A percentile compares a stretch with the other conserved stretches of the same genome.
Evolutionary conservation across 148 eudicot genomes (phyloP).

Genomic region (Rhododendron mucronatum): DNA sequence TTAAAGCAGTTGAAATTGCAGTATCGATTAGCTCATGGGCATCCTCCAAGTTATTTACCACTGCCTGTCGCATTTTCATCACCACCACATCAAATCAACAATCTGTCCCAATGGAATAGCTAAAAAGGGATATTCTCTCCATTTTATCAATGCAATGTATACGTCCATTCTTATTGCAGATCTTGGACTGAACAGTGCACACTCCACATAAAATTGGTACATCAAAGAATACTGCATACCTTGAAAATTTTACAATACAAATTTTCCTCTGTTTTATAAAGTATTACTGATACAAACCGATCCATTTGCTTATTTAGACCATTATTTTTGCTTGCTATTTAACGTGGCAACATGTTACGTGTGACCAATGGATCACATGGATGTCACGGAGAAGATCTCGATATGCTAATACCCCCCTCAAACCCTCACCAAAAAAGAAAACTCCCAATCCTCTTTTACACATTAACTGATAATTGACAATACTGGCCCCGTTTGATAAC

Average conservation of each 20-base stretch:
- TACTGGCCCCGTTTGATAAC: too few relatives aligned
- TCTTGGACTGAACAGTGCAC: neutral
- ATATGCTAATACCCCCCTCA: neutral
- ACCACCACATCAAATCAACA: neutral
- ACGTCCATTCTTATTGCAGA: neutral
- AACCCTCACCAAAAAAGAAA: neutral
- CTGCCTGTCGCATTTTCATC: conserved; percentile 34
- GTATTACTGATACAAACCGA: too few relatives aligned
- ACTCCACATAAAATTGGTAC: neutral
- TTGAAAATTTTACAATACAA: neutral
- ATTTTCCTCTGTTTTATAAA: too few relatives aligned
- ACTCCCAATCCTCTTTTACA: neutral
- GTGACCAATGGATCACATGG: neutral
- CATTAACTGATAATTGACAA: neutral
- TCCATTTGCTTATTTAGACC: neutral
- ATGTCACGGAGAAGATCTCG: neutral
- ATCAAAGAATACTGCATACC: neutral
- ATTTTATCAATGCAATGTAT: neutral
- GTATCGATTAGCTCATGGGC: conserved; percentile 79
- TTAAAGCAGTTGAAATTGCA: conserved; percentile 78
- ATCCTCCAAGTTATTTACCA: conserved; percentile 72
- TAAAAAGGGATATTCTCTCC: neutral
- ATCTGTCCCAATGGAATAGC: neutral
- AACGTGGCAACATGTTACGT: neutral
- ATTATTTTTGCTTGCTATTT: neutral